Percentiles rank a stretch among this genome's conserved stretches.
Evolutionary conservation across 2,329 filamentous ascomycete species (phyloP).

Genomic region (Fusarium sp.): DNA sequence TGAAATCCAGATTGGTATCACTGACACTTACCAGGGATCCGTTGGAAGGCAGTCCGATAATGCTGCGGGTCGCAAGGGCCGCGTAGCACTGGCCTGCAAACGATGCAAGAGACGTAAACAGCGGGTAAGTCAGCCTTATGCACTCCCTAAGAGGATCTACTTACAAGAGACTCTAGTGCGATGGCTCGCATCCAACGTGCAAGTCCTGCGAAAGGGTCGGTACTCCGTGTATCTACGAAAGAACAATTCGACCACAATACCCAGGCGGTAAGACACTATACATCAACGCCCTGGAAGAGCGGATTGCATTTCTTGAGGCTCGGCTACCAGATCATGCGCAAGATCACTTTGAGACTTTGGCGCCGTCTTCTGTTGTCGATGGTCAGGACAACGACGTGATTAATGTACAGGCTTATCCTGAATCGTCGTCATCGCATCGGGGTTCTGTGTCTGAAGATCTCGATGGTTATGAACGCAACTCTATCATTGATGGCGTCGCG

Average conservation of each 20-base stretch:
- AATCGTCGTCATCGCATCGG: accelerated
- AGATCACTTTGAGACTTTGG: not conserved
- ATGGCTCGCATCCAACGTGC: not conserved
- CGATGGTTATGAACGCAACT: not conserved
- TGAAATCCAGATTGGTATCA: accelerated
- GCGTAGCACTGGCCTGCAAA: not conserved
- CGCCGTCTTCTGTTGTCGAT: not conserved
- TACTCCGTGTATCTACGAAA: not conserved
- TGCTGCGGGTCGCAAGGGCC: not conserved
- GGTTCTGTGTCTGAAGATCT: accelerated
- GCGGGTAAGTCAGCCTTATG: not conserved
- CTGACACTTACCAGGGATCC: not conserved
- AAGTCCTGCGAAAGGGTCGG: not conserved
- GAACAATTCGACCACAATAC: not conserved
- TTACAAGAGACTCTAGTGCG: not conserved
- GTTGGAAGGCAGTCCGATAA: not conserved
- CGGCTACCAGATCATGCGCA: not conserved
- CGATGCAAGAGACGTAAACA: not conserved
- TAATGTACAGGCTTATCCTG: accelerated
- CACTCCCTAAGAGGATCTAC: not conserved
- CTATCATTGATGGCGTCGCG: not conserved
- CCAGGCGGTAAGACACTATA: not conserved
- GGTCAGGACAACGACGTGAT: not conserved
- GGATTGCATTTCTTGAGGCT: not conserved
- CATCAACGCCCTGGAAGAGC: not conserved